Base-by-base conservation (phyloP, 164 flowering plant genomes). In the Liquidambar formosana region DNA sequence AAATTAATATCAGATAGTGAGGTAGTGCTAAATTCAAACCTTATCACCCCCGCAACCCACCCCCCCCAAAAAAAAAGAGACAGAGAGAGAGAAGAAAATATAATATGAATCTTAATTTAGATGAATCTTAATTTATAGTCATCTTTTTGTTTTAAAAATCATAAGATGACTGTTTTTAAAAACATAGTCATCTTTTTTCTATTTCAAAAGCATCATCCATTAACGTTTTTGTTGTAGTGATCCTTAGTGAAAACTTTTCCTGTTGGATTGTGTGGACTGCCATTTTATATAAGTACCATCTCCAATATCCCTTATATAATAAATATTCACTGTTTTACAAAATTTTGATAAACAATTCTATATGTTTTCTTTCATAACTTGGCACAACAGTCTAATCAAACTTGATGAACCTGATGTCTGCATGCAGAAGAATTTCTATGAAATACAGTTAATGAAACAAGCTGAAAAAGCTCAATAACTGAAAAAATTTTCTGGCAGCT, bases 251-350 rank as follows among this genome's bases (percentile, higher is more conserved):
- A 93, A 72, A 93, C 89, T 82, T 93, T 93, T 51, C 97, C 97
- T 19, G 97, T 93, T 68, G 97, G 97, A 73, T 93, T 93, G 67
- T 93, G 96, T 75, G 97, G 97, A 75, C 94, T 66, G 58, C 61
- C 69, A 79, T 26, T 64, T 63, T 64, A 68, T 60, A 67, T 79
- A 53, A 78, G 74, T 53, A 65, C 53, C 41, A 61, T 49, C 49
- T 68, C 54, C 25, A 70, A 69, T 64, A 26, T 10, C n/a, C 10
- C 18, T 10, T 8, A 15, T 13, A 11, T 5, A 28, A 25, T 19
- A 49, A 54, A 0, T 19, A 19, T 49, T 27, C n/a, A n/a, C 47
- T 54, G 4, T 16, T 38, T 48, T n/a, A 2, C 12, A 13, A 2
- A 8, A 28, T 9, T 61, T 61, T 41, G 64, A 41, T 61, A 41